phyloP scores from a whole-genome alignment of 768 basidiomycete species.

The Polyporus arcularius region DNA sequence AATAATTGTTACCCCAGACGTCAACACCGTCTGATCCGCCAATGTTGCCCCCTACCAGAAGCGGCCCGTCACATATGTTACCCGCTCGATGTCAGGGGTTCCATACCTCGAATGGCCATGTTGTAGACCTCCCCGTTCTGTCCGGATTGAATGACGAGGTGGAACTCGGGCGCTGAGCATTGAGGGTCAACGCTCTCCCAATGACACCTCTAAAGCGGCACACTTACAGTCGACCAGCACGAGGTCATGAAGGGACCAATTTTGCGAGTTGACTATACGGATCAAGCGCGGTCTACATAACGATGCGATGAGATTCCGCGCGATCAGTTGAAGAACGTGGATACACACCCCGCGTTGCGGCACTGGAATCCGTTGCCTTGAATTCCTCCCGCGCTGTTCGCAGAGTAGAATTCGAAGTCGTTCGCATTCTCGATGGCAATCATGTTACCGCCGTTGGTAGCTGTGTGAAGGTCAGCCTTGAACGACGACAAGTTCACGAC shows the following conservation, averaged over 20 bases:
- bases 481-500: not conserved
- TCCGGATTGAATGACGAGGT: slow-evolving; percentile 30
- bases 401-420: slow-evolving; percentile 35
- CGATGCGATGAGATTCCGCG: not conserved
- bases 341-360: slow-evolving; percentile 31
- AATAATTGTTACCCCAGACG: slow-evolving; percentile 32
- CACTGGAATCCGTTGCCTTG: slow-evolving; percentile 33
- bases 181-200: not conserved
- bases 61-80: too few species aligned
- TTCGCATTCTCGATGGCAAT: slow-evolving; percentile 31
- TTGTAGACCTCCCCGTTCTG: slow-evolving; percentile 35
- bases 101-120: slow-evolving; percentile 30
- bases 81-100: not conserved
- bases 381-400: slow-evolving; percentile 31
- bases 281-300: slow-evolving; percentile 27
- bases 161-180: slow-evolving; percentile 32
- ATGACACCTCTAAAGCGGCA: too few species aligned
- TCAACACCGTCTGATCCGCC: slow-evolving; percentile 35
- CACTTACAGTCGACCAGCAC: slow-evolving; percentile 33
- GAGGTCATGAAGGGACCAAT: slow-evolving; percentile 34
- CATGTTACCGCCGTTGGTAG: slow-evolving; percentile 32
- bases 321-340: not conserved
- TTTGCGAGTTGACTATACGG: slow-evolving; percentile 29
- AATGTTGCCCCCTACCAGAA: slow-evolving; percentile 18
- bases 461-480: not conserved